Conservation (phyloP, 73 alveolate species). For the Urostyla sp. region DNA sequence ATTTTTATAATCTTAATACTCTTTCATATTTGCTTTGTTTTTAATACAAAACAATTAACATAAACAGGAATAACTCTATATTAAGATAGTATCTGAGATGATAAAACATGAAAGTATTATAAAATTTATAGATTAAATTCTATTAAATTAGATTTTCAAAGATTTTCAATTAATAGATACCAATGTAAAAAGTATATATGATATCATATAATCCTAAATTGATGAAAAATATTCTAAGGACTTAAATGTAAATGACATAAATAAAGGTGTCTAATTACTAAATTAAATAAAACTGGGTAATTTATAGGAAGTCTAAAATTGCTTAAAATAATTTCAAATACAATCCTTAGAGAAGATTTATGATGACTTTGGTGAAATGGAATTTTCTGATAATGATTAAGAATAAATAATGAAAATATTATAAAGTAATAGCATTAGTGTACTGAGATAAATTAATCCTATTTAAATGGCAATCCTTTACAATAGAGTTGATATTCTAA, state of each 20-base stretch:
- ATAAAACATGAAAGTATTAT: too few species aligned
- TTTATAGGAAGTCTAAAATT: not conserved
- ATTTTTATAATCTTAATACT: not conserved
- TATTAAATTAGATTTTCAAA: too few species aligned
- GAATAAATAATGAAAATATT: not conserved
- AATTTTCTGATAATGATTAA: conserved; percentile 18
- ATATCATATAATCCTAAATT: too few species aligned
- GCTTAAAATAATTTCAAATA: not conserved
- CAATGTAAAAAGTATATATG: too few species aligned
- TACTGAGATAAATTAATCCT: conserved; percentile 3
- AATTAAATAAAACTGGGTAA: not conserved
- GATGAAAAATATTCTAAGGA: not conserved
- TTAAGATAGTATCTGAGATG: too few species aligned
- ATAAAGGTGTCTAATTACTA: not conserved
- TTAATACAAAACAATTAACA: too few species aligned
- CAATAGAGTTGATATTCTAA: conserved; percentile 15
- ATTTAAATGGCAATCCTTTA: conserved; percentile 18
- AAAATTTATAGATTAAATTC: too few species aligned
- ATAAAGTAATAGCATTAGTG: not conserved
- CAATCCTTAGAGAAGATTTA: not conserved
- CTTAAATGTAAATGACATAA: not conserved
- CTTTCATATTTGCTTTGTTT: not conserved
- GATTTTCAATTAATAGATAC: too few species aligned
- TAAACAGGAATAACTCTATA: too few species aligned
- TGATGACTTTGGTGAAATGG: conserved; percentile 32